These are phyloP conservation scores for Tympanopsis confertula DNA, from an alignment of 2,329 filamentous ascomycete species.

Conservation along the genomic window DNA sequence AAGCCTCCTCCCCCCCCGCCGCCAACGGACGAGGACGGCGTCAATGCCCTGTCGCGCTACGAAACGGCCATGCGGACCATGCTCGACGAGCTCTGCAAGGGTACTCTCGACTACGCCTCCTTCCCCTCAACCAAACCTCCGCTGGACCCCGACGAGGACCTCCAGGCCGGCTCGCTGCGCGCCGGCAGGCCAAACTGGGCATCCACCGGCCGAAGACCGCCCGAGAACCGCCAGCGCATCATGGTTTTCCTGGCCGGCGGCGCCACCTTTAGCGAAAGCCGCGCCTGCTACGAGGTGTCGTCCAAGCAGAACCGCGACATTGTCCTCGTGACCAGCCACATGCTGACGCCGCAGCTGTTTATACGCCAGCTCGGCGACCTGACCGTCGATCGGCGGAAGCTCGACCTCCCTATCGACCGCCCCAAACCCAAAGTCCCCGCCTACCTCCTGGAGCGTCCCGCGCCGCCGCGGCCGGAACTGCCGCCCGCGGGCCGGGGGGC, in stretches of 20 bases:
- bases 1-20: conserved; percentile 20
- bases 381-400: conserved; percentile 58
- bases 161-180: conserved; percentile 62
- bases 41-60: conserved; percentile 78
- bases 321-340: conserved; percentile 82
- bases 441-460: conserved; percentile 68
- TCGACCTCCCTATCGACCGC: conserved; percentile 74
- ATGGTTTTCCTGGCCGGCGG: conserved; percentile 93
- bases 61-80: conserved; percentile 72
- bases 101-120: conserved; percentile 49
- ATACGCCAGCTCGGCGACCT: conserved; percentile 74
- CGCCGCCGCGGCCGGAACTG: conserved; percentile 39
- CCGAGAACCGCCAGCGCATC: conserved; percentile 77
- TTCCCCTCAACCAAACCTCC: conserved; percentile 70
- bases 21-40: conserved; percentile 45
- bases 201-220: conserved; percentile 59
- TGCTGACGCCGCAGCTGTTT: conserved; percentile 77
- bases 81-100: conserved; percentile 62
- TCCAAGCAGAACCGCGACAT: conserved; percentile 64
- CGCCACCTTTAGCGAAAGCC: conserved; percentile 82
- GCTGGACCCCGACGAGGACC: conserved; percentile 47
- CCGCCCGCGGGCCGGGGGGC: conserved; percentile 14
- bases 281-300: conserved; percentile 79
- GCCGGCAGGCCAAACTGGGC: conserved; percentile 94
- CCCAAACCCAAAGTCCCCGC: conserved; percentile 73